Evolutionary conservation across 768 basidiomycete species (phyloP).

Genomic region (Nidularia pulvinata): DNA sequence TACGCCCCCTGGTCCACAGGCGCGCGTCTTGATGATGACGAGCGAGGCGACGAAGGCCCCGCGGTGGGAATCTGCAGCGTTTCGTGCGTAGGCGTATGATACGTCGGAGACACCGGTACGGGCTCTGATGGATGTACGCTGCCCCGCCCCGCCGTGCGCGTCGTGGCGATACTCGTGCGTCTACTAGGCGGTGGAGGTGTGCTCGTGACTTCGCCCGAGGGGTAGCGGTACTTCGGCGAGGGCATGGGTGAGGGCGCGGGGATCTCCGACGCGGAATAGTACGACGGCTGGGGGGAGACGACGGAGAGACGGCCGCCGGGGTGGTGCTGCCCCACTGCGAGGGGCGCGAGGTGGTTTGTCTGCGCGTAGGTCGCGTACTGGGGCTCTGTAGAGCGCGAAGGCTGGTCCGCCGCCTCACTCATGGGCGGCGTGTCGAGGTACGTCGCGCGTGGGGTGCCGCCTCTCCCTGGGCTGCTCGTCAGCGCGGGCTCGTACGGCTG

Average conservation of each 20-base stretch:
- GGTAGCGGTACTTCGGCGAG: constrained; percentile 42
- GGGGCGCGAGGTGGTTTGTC: constrained; percentile 21
- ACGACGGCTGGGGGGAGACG: constrained; percentile 50
- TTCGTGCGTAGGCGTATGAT: neutral
- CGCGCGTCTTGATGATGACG: too few relatives aligned
- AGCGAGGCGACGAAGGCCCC: neutral
- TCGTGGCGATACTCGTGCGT: constrained; percentile 31
- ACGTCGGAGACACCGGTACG: neutral
- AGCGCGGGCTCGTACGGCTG: constrained; percentile 48
- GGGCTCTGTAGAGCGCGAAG: neutral
- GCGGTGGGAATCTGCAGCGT: constrained; percentile 6
- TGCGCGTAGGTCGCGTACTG: constrained; percentile 10
- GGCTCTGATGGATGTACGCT: constrained; percentile 3
- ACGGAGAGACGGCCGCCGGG: constrained; percentile 13
- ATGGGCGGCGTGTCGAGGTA: constrained; percentile 46
- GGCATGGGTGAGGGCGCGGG: constrained; percentile 63
- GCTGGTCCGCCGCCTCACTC: constrained; percentile 25
- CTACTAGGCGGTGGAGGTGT: constrained; percentile 32
- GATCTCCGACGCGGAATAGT: constrained; percentile 71
- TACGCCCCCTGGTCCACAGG: constrained; percentile 19
- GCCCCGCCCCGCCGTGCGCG: constrained; percentile 11
- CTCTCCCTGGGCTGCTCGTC: constrained; percentile 23
- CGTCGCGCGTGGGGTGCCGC: constrained; percentile 38
- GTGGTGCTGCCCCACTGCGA: constrained; percentile 4
- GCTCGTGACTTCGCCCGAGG: constrained; percentile 44